phyloP scores from a whole-genome alignment of 306 rosid genomes.

The Acacia melanoxylon region DNA sequence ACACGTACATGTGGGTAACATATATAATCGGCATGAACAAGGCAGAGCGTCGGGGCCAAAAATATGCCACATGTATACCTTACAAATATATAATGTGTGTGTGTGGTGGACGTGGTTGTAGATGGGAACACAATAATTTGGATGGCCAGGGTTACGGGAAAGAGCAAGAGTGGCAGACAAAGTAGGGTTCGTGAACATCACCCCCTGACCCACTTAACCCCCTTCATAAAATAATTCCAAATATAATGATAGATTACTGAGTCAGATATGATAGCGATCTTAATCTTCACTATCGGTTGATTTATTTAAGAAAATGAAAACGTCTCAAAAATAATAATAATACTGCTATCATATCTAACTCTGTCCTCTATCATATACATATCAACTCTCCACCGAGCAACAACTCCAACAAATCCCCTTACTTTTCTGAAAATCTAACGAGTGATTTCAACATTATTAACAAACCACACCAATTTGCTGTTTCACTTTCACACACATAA shows the following conservation, averaged over 20 bases:
- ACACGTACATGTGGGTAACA: background rate
- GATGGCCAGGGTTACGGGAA: conserved; percentile 28
- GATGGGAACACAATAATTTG: conserved; percentile 31
- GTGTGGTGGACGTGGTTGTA: background rate
- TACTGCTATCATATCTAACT: too few relatives aligned
- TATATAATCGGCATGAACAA: background rate
- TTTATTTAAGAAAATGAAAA: too few relatives aligned
- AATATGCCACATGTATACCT: background rate
- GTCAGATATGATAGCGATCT: too few relatives aligned
- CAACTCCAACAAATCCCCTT: conserved; percentile 20
- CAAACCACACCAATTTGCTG: background rate
- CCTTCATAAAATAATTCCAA: background rate
- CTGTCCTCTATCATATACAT: too few relatives aligned
- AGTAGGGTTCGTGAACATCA: conserved; percentile 52
- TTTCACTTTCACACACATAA: background rate
- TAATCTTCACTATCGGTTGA: too few relatives aligned
- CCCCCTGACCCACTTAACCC: conserved; percentile 44
- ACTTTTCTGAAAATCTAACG: background rate
- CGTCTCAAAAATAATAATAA: too few relatives aligned
- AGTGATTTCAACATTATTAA: background rate
- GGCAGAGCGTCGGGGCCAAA: background rate
- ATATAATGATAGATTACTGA: background rate
- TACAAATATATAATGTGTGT: background rate
- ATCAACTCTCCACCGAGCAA: background rate
- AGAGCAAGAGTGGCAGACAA: conserved; percentile 57